Conservation (phyloP, 805 yeast species). For the Lachancea meyersii region DNA sequence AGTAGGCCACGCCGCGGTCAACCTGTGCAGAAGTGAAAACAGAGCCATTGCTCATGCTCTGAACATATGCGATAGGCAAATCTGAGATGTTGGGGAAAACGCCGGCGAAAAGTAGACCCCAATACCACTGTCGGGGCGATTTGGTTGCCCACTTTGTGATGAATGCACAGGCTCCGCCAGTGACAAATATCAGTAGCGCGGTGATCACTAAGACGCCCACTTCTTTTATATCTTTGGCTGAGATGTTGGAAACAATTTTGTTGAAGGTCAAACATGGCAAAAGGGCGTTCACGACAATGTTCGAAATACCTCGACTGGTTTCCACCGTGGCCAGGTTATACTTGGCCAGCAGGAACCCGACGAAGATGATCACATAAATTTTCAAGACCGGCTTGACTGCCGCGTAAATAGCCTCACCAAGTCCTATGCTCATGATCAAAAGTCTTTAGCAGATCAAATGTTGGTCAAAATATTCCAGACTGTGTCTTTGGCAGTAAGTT, state of each 20-base stretch:
- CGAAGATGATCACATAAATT: conserved; percentile 61
- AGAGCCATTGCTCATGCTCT: conserved; percentile 59
- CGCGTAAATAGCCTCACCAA: conserved; percentile 67
- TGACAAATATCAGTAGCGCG: conserved; percentile 38
- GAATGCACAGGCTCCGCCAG: conserved; percentile 41
- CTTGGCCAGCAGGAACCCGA: conserved; percentile 61
- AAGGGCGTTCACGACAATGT: conserved; percentile 58
- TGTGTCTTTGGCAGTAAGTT: no score
- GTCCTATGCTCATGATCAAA: conserved; percentile 12
- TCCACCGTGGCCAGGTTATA: conserved; percentile 59
- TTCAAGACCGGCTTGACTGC: conserved; percentile 84
- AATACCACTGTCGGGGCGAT: conserved; percentile 67
- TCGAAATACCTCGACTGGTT: conserved; percentile 62
- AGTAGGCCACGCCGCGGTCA: conserved; percentile 70
- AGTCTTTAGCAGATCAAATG: no score
- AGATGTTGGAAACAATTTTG: conserved; percentile 61
- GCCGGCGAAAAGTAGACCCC: conserved; percentile 69
- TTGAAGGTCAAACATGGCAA: conserved; percentile 72
- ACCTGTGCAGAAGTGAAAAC: conserved; percentile 50
- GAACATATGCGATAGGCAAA: conserved; percentile 77
- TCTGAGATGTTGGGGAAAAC: conserved; percentile 75
- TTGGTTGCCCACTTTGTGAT: conserved; percentile 44
- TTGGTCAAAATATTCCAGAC: no score
- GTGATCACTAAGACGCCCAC: conserved; percentile 59
- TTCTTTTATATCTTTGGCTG: conserved; percentile 60